Evolutionary conservation across 2,329 filamentous ascomycete genomes (phyloP).

Genomic region (Phialemoniopsis sp.): DNA sequence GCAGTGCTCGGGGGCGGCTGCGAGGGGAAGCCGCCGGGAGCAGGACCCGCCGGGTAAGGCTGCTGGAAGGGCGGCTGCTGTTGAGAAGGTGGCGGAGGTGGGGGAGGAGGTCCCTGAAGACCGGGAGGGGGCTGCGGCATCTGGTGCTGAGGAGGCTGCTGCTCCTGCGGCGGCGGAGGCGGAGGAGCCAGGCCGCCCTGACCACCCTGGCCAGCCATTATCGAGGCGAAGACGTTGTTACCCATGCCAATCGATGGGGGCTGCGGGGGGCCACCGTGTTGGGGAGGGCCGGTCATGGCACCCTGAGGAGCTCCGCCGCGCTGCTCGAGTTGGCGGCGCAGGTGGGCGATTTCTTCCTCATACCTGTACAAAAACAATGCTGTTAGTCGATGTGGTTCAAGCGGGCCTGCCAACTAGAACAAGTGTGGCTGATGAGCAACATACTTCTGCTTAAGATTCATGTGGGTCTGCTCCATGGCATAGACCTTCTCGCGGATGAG

Average conservation of each 20-base stretch:
- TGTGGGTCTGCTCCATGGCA: constrained; percentile 84
- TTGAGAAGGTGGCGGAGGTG: constrained; percentile 55
- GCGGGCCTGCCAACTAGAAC: background rate
- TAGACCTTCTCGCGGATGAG: constrained; percentile 92
- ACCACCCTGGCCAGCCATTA: constrained; percentile 84
- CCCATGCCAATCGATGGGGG: constrained; percentile 88
- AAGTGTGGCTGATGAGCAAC: constrained; percentile 21
- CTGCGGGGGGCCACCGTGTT: constrained; percentile 75
- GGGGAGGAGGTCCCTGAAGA: constrained; percentile 51
- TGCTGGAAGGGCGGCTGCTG: constrained; percentile 71
- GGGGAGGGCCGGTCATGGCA: constrained; percentile 63
- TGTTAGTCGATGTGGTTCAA: constrained; percentile 9
- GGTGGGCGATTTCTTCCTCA: constrained; percentile 81
- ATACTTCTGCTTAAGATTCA: constrained; percentile 88
- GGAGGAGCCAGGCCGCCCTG: constrained; percentile 84
- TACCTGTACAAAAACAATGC: constrained; percentile 55
- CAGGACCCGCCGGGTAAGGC: constrained; percentile 55
- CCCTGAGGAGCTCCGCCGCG: constrained; percentile 60
- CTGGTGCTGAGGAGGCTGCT: constrained; percentile 51
- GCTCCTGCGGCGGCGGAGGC: constrained; percentile 59
- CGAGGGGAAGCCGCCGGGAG: constrained; percentile 68
- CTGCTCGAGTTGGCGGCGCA: constrained; percentile 82
- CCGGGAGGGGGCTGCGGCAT: constrained; percentile 75
- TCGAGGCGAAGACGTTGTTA: constrained; percentile 89
- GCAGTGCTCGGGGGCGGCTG: constrained; percentile 82